Evolutionary conservation across 495 filamentous ascomycete genomes (phyloP).

Genomic region (Copromyces sp.): DNA sequence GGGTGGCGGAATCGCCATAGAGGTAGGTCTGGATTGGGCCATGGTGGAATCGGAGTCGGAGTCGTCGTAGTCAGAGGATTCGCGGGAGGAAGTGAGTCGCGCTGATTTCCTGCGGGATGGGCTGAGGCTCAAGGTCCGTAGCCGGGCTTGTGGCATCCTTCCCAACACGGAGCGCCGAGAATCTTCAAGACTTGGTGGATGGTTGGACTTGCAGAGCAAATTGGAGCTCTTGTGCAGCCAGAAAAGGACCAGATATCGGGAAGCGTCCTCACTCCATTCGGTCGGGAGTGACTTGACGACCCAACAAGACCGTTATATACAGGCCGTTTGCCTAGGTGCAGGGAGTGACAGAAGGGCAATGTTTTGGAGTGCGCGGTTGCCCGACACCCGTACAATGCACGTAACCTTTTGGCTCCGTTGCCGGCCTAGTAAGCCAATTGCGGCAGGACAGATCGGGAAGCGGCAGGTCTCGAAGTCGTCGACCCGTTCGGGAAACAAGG

Average conservation of each 20-base stretch:
- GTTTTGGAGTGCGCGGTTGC: slow-evolving; percentile 17
- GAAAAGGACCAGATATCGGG: slow-evolving; percentile 3
- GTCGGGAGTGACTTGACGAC: slow-evolving; percentile 5
- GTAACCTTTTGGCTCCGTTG: slow-evolving; percentile 13
- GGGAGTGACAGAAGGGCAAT: slow-evolving; percentile 11
- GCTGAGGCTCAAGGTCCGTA: slow-evolving; percentile 29
- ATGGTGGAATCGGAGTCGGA: slow-evolving; percentile 35
- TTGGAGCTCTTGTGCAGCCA: slow-evolving; percentile 6
- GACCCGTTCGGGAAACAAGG: neutral
- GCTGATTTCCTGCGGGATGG: slow-evolving; percentile 28
- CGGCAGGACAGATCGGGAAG: neutral
- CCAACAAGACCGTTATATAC: slow-evolving; percentile 1
- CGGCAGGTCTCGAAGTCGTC: neutral
- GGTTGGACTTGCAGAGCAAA: slow-evolving; percentile 4
- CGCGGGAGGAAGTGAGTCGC: slow-evolving; percentile 23
- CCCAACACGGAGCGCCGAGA: slow-evolving; percentile 6
- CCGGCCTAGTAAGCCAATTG: slow-evolving; percentile 8
- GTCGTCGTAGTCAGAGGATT: slow-evolving; percentile 31
- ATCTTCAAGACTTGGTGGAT: neutral
- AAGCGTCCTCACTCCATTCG: slow-evolving; percentile 13
- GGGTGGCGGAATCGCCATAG: slow-evolving; percentile 53
- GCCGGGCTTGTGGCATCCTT: slow-evolving; percentile 37
- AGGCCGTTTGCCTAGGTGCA: slow-evolving; percentile 14
- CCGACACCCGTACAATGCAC: slow-evolving; percentile 15
- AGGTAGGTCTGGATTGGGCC: slow-evolving; percentile 35